Evolutionary conservation across 2,329 filamentous ascomycete genomes (phyloP), one percentile per base, ranked within the genome.

Genomic region (Fusarium sp.): DNA sequence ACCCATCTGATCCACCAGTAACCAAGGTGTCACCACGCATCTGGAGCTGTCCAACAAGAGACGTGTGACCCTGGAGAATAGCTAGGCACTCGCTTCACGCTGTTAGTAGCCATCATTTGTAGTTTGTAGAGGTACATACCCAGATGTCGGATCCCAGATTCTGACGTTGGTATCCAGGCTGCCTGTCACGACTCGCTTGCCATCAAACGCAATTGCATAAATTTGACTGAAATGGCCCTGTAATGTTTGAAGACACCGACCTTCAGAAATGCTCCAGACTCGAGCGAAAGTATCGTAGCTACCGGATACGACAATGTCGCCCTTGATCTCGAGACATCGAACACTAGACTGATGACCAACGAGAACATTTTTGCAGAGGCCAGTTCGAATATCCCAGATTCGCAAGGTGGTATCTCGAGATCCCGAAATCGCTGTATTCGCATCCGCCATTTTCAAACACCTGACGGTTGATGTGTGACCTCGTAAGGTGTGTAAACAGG

Each of bases 191-290:
- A 99, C 95, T 70, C 95, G 89, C 74, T 91, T 91, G 41, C 96
- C 96, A 79, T 99, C 96, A 81, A 98, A 99, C 2, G 96, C 96
- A 79, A 99, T 97, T 23, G 96, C 96, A 80, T 99, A 99, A 64
- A 99, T 99, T 79, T 99, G 96, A 79, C 95, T 98, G 82, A 98
- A 99, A 81, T 99, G 96, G 1, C 96, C 96, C 46, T 92, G 91
- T 41, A 99, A 86, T 1, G 94, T 98, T 73, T 95, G 91, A 59
- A 98, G 84, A 80, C 96, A 99, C 69, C 94, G 91, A 33, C 96
- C 96, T 82, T 98, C 93, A 4, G 94, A 97, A 56, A 99, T 98
- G 80, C 93, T 98, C 96, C 96, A 99, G 62, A 99, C 95, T 75
- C 94, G 92, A 26, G 96, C 96, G 26, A 94, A 98, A 10, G 96